Conservation (phyloP, 73 alveolate species). For the Durusdinium trenchii region DNA sequence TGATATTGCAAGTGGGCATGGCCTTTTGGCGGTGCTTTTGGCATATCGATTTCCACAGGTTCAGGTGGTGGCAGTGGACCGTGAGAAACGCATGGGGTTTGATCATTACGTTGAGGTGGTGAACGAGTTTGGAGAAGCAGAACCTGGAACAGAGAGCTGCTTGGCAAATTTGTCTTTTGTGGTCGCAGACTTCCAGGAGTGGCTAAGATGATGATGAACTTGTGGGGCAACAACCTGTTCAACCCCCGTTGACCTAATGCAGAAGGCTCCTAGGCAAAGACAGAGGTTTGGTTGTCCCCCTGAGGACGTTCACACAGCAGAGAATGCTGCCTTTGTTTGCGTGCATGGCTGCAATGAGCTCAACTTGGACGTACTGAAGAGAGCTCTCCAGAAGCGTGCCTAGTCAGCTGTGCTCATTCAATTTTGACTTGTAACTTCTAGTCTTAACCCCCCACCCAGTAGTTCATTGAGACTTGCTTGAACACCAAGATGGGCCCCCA, state of each 20-base stretch:
- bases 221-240: too few relatives aligned
- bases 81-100: constrained; percentile 49
- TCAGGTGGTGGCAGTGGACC: constrained; percentile 18
- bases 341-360: constrained; percentile 69
- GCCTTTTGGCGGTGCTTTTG: constrained; percentile 65
- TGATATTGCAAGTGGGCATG: constrained; percentile 77
- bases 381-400: background rate
- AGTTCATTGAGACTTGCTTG: too few relatives aligned
- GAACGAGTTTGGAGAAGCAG: constrained; percentile 47
- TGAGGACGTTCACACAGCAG: background rate
- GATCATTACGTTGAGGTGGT: constrained; percentile 58
- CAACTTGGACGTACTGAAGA: background rate
- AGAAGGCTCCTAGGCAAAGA: too few relatives aligned
- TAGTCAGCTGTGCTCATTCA: too few relatives aligned
- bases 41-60: constrained; percentile 61
- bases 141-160: background rate
- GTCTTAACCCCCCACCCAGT: too few relatives aligned
- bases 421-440: too few relatives aligned
- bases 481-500: too few relatives aligned
- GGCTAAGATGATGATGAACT: constrained; percentile 1
- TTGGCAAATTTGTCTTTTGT: constrained; percentile 36
- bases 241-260: too few relatives aligned
- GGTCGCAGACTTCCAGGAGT: background rate
- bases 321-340: background rate
- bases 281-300: background rate